These are phyloP conservation scores for Rhinocladiella similis DNA, from an alignment of 2,329 filamentous ascomycete species.

Conservation along the genomic window DNA sequence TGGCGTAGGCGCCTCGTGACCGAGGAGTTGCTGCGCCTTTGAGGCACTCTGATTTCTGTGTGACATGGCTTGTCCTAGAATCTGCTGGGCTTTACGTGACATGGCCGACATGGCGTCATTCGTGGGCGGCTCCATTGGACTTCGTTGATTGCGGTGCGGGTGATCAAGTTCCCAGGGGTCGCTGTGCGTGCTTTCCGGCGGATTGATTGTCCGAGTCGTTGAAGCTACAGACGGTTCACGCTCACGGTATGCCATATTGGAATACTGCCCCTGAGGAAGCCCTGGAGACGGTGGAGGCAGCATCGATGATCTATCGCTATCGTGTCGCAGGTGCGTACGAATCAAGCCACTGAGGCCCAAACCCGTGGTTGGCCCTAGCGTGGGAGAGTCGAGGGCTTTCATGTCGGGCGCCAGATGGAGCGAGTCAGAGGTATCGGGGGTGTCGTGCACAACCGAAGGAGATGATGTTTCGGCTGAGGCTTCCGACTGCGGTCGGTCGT, in stretches of 20 bases:
- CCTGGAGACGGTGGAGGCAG: slow-evolving; percentile 56
- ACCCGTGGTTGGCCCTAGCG: slow-evolving; percentile 61
- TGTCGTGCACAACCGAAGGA: slow-evolving; percentile 19
- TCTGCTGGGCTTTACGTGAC: slow-evolving; percentile 39
- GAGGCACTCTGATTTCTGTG: slow-evolving; percentile 31
- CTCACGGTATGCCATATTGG: slow-evolving; percentile 3
- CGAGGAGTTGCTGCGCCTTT: slow-evolving; percentile 25
- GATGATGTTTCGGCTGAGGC: slow-evolving; percentile 16
- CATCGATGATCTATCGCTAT: slow-evolving; percentile 79
- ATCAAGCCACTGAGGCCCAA: slow-evolving; percentile 76
- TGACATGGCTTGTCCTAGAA: slow-evolving; percentile 39
- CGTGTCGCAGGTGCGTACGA: slow-evolving; percentile 76
- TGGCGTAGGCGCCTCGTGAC: slow-evolving; percentile 18
- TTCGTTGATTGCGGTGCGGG: slow-evolving; percentile 37
- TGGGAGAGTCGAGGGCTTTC: slow-evolving; percentile 67
- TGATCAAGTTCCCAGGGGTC: slow-evolving; percentile 59
- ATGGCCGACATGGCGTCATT: slow-evolving; percentile 31
- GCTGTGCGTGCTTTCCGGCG: slow-evolving; percentile 52
- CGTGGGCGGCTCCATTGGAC: slow-evolving; percentile 5
- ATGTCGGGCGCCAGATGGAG: slow-evolving; percentile 14
- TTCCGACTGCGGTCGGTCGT: slow-evolving; percentile 15
- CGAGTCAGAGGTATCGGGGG: slow-evolving; percentile 17
- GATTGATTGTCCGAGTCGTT: slow-evolving; percentile 40
- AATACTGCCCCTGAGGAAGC: slow-evolving; percentile 2
- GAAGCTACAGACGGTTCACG: slow-evolving; percentile 33